These are phyloP conservation scores for Asterochloris sp. DNA, from an alignment of 139 green algal genomes.

Conservation along the genomic window DNA sequence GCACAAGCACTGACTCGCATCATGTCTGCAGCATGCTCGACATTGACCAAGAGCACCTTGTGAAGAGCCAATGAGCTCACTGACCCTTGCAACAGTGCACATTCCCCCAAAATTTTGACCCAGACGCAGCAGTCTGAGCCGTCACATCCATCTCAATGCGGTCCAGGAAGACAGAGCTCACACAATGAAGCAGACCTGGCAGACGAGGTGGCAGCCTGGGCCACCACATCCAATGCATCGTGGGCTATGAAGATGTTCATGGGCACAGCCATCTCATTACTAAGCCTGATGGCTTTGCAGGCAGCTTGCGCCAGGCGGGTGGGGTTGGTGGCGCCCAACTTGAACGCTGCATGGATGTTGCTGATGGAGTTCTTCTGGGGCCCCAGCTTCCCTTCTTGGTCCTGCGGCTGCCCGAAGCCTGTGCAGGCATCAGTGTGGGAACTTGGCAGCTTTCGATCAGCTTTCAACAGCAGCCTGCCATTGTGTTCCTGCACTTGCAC, in stretches of 20 bases:
- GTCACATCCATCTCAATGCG: background rate
- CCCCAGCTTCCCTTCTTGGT: background rate
- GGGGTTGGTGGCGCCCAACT: slow-evolving; percentile 28
- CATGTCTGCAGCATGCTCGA: background rate
- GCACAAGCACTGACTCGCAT: background rate
- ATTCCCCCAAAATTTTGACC: background rate
- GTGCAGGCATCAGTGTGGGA: background rate
- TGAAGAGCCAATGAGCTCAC: background rate
- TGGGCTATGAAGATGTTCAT: slow-evolving; percentile 31
- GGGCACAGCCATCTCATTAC: slow-evolving; percentile 17
- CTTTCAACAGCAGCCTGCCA: too few species aligned
- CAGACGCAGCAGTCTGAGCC: background rate
- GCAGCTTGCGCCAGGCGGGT: slow-evolving; percentile 45
- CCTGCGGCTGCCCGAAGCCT: background rate
- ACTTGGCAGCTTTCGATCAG: too few species aligned
- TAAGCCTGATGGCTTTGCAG: slow-evolving; percentile 25
- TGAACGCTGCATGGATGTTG: slow-evolving; percentile 24
- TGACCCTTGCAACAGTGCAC: background rate
- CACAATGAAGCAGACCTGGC: background rate
- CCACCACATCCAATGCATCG: slow-evolving; percentile 17
- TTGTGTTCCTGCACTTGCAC: too few species aligned
- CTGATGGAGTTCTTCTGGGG: background rate
- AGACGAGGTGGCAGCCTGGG: slow-evolving; percentile 20
- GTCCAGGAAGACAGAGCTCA: background rate
- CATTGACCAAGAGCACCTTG: background rate